phyloP scores from a whole-genome alignment of 2,329 filamentous ascomycete species.

The Aspergillus novofumigatus region DNA sequence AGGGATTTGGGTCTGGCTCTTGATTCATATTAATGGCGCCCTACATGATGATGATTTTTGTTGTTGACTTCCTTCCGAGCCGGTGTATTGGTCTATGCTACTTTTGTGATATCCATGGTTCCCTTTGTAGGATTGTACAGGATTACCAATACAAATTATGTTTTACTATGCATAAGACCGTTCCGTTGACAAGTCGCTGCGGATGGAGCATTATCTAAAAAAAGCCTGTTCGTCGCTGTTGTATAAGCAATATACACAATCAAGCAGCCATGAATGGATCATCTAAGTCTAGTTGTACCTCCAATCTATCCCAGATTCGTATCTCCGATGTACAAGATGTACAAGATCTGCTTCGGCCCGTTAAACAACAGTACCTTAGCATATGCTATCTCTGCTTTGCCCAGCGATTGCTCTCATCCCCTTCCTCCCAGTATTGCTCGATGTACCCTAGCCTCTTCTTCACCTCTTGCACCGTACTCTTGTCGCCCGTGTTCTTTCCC shows the following conservation, averaged over 20 bases:
- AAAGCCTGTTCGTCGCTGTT: not conserved
- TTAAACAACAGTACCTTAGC: not conserved
- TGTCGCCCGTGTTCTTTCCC: slow-evolving; percentile 91
- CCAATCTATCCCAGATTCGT: not conserved
- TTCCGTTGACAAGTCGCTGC: no score
- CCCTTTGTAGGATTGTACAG: not conserved
- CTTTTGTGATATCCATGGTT: not conserved
- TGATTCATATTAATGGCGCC: not conserved
- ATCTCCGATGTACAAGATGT: not conserved
- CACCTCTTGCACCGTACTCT: slow-evolving; percentile 70
- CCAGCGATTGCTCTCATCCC: slow-evolving; percentile 82
- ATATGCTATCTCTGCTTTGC: slow-evolving; percentile 37
- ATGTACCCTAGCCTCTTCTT: slow-evolving; percentile 83
- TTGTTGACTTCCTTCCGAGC: not conserved
- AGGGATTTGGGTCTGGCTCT: slow-evolving; percentile 30
- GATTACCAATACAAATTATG: not conserved
- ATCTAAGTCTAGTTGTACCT: not conserved
- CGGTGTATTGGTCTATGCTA: not conserved
- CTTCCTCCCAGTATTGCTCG: slow-evolving; percentile 77
- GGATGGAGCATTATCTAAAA: not conserved
- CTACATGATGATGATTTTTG: not conserved
- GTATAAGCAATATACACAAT: not conserved
- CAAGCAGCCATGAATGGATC: not conserved
- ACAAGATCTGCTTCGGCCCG: not conserved
- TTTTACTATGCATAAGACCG: no score